Conservation (phyloP, 495 filamentous ascomycete species). For the Penicillium dipodomyicola region DNA sequence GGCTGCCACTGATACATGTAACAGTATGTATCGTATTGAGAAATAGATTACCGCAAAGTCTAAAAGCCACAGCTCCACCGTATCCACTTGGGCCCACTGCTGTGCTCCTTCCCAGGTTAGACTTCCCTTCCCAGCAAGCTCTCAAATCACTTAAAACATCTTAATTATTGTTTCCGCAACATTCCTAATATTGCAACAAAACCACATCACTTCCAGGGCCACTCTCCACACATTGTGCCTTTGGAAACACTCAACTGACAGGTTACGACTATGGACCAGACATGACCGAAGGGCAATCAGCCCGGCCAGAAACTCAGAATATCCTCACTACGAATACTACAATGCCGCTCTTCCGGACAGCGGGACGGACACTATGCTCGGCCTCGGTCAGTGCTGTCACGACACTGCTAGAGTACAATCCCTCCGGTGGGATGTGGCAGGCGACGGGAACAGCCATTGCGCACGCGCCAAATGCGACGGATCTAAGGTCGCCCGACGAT, state of each 20-base stretch:
- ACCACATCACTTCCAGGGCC: not conserved
- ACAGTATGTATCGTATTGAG: no score
- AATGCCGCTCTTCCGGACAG: not conserved
- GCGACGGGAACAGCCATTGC: not conserved
- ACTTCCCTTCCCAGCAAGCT: no score
- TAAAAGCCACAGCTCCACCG: no score
- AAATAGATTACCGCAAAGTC: no score
- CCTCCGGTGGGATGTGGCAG: not conserved
- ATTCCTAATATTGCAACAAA: not conserved
- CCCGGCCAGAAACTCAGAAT: not conserved
- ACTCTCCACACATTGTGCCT: not conserved
- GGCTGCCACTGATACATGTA: not conserved
- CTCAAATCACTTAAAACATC: not conserved
- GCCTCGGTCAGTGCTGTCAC: not conserved
- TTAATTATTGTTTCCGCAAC: not conserved
- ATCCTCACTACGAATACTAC: not conserved
- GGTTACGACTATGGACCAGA: not conserved
- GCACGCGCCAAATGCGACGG: not conserved
- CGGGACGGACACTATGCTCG: not conserved
- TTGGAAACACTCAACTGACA: not conserved
- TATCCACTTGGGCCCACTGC: no score
- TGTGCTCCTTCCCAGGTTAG: no score
- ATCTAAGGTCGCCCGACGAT: not conserved
- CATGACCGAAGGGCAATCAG: not conserved
- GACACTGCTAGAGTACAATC: not conserved